These are phyloP conservation scores for Rubroboletus pulcherrimus DNA, from an alignment of 768 basidiomycete species.

Conservation along the genomic window DNA sequence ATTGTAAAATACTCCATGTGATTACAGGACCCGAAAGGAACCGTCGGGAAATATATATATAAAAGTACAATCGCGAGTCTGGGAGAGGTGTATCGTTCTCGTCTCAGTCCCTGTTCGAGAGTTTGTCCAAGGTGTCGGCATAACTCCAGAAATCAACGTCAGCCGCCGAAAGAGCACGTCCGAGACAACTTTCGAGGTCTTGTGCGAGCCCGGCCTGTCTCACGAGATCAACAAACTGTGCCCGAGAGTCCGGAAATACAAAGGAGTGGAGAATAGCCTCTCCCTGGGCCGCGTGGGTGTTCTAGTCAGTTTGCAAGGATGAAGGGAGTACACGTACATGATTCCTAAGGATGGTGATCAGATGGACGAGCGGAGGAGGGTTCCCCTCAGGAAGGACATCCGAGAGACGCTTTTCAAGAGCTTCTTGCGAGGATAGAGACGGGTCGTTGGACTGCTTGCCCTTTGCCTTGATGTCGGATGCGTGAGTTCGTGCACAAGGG, in stretches of 20 bases:
- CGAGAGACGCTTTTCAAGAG: constrained; percentile 9
- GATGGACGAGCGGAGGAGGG: constrained; percentile 36
- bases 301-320: constrained; percentile 7
- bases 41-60: not conserved
- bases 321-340: constrained; percentile 48
- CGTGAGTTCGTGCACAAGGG: constrained; percentile 24
- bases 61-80: not conserved
- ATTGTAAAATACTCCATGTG: not conserved
- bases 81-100: not conserved
- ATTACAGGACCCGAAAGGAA: not conserved
- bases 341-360: constrained; percentile 49
- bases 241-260: constrained; percentile 74
- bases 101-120: constrained; percentile 1
- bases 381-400: constrained; percentile 8
- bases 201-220: constrained; percentile 41
- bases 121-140: constrained; percentile 19
- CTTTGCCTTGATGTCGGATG: constrained; percentile 31
- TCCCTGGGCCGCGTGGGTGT: constrained; percentile 38
- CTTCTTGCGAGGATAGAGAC: constrained; percentile 1
- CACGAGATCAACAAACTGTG: constrained; percentile 57
- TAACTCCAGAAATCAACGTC: constrained; percentile 74
- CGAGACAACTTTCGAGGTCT: constrained; percentile 23
- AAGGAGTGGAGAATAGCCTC: constrained; percentile 54
- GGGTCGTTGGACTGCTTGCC: constrained; percentile 40
- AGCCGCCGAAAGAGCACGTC: constrained; percentile 29